Conservation (phyloP, 768 basidiomycete genomes). For the Amanita jacksonii region DNA sequence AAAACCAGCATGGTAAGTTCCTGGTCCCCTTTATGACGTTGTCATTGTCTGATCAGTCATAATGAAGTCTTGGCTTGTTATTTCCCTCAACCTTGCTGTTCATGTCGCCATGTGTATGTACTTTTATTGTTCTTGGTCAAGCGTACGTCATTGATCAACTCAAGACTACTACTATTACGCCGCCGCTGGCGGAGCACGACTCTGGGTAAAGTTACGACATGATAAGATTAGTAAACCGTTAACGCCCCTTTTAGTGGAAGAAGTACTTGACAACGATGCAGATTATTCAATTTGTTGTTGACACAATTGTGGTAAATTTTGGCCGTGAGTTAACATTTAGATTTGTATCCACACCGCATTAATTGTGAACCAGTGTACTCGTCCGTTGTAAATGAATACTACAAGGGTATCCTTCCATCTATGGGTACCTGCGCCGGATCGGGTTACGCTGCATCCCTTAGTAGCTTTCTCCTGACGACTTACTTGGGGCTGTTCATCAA, state of each 20-base stretch:
- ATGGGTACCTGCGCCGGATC: constrained; percentile 81
- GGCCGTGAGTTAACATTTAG: constrained; percentile 59
- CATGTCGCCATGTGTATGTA: constrained; percentile 96
- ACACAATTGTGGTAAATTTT: constrained; percentile 85
- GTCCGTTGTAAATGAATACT: constrained; percentile 65
- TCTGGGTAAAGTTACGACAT: constrained; percentile 82
- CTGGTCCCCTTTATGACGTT: too few species aligned
- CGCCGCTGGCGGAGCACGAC: constrained; percentile 90
- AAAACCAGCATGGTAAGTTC: constrained; percentile 84
- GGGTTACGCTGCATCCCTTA: constrained; percentile 83
- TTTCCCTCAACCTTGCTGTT: constrained; percentile 80
- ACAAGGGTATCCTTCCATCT: constrained; percentile 45
- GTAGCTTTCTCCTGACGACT: constrained; percentile 77
- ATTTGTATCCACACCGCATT: too few species aligned
- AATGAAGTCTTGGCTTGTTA: constrained; percentile 88
- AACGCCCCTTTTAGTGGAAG: constrained; percentile 98
- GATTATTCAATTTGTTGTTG: constrained; percentile 92
- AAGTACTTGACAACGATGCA: constrained; percentile 96
- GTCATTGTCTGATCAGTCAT: too few species aligned
- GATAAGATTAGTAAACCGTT: too few species aligned
- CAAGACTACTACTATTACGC: constrained; percentile 98
- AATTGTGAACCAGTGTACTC: too few species aligned
- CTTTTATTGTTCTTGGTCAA: background rate
- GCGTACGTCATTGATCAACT: too few species aligned
- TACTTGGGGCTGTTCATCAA: constrained; percentile 96